phyloP scores from a whole-genome alignment of 2,329 filamentous ascomycete species.

The Knufia petricola region DNA sequence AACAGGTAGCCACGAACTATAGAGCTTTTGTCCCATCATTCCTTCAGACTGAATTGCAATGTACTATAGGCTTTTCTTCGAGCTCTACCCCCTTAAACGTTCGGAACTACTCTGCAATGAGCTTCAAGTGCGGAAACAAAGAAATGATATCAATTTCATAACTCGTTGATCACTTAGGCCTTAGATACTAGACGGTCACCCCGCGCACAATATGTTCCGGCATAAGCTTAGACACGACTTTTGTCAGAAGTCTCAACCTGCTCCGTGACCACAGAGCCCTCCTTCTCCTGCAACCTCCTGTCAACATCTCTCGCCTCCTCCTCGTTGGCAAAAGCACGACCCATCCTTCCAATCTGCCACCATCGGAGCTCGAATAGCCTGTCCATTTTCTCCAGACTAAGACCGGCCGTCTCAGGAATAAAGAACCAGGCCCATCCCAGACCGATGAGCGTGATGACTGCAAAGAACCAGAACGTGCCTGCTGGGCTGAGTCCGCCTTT shows the following conservation, averaged over 20 bases:
- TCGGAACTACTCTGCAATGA: too few relatives aligned
- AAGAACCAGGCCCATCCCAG: constrained; percentile 62
- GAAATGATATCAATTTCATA: too few relatives aligned
- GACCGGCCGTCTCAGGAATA: constrained; percentile 62
- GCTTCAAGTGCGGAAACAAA: too few relatives aligned
- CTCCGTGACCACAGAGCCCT: neutral
- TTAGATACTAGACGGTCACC: too few relatives aligned
- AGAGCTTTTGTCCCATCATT: too few relatives aligned
- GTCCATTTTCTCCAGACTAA: constrained; percentile 52
- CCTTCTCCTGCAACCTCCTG: constrained; percentile 6
- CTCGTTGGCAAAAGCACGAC: constrained; percentile 4
- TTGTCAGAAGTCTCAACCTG: neutral
- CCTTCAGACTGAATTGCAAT: too few relatives aligned
- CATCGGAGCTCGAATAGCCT: constrained; percentile 61
- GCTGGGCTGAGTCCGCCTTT: constrained; percentile 40
- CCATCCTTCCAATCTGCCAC: constrained; percentile 56
- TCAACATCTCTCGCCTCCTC: constrained; percentile 6
- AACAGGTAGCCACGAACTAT: too few relatives aligned
- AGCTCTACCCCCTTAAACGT: too few relatives aligned
- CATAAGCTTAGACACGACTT: neutral
- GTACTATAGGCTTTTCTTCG: too few relatives aligned
- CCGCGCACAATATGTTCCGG: too few relatives aligned
- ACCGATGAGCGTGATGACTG: constrained; percentile 57
- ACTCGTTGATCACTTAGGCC: too few relatives aligned
- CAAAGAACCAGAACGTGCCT: constrained; percentile 72